Conservation (phyloP, 192 early-diverging fungal genomes). For the Rhizophagus clarus region DNA sequence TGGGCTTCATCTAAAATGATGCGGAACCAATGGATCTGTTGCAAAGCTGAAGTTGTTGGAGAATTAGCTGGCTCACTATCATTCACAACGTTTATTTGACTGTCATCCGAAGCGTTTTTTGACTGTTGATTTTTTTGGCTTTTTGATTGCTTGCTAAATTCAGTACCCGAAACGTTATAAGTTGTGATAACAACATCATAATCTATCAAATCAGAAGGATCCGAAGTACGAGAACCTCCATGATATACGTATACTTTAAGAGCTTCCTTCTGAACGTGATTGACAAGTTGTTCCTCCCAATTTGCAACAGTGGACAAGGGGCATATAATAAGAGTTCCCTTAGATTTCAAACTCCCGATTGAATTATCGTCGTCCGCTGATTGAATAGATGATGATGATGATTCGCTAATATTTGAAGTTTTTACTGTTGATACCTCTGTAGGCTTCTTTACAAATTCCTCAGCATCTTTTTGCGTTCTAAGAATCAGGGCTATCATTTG, state of each 20-base stretch:
- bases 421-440: slow-evolving; percentile 4
- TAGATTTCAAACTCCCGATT: slow-evolving; percentile 38
- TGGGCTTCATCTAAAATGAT: slow-evolving; percentile 95
- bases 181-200: slow-evolving; percentile 56
- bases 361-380: neutral
- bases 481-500: slow-evolving; percentile 57
- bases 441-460: slow-evolving; percentile 19
- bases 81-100: slow-evolving; percentile 12
- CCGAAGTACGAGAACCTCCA: slow-evolving; percentile 45
- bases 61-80: neutral
- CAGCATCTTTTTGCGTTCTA: slow-evolving; percentile 42
- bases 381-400: neutral
- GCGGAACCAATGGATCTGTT: slow-evolving; percentile 78
- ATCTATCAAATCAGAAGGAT: slow-evolving; percentile 34
- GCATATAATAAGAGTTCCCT: slow-evolving; percentile 56
- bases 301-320: slow-evolving; percentile 55
- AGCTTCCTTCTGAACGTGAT: slow-evolving; percentile 38
- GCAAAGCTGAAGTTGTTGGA: slow-evolving; percentile 38
- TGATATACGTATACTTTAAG: slow-evolving; percentile 55
- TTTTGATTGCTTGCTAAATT: slow-evolving; percentile 43
- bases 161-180: slow-evolving; percentile 50
- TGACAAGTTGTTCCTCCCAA: slow-evolving; percentile 53
- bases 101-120: slow-evolving; percentile 33
- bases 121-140: slow-evolving; percentile 39
- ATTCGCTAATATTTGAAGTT: slow-evolving; percentile 30